These are phyloP conservation scores for Ophiostoma sp. DNA, from an alignment of 2,329 filamentous ascomycete genomes.

Conservation along the genomic window DNA sequence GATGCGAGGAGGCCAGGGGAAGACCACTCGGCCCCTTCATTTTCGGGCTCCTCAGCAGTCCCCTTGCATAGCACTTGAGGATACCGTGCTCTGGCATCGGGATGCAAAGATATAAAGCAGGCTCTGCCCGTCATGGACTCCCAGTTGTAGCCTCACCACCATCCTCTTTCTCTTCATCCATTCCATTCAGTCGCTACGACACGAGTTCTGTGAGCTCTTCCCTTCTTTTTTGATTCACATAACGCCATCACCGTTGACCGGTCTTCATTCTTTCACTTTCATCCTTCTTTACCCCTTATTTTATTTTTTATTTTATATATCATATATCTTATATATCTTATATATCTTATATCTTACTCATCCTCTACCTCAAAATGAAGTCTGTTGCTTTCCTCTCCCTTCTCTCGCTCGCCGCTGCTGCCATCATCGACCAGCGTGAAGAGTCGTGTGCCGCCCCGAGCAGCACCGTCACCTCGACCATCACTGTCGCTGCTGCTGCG, in stretches of 20 bases:
- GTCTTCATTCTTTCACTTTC: not conserved
- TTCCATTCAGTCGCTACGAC: constrained; percentile 9
- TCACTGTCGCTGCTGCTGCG: constrained; percentile 3
- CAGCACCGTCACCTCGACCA: constrained; percentile 11
- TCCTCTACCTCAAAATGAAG: constrained; percentile 7
- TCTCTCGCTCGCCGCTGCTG: not conserved
- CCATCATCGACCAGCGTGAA: not conserved
- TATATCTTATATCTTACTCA: not conserved
- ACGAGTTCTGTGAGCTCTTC: constrained; percentile 15
- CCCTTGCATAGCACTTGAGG: too few species aligned
- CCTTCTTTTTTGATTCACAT: constrained; percentile 5
- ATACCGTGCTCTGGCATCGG: too few species aligned
- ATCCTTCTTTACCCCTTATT: not conserved
- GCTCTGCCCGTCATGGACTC: not conserved
- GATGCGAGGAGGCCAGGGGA: not conserved
- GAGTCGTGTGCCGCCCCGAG: not conserved
- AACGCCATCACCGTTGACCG: constrained; percentile 10
- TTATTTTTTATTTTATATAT: not conserved
- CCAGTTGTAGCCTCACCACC: not conserved
- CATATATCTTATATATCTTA: too few species aligned
- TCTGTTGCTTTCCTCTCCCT: constrained; percentile 11
- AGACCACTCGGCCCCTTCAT: not conserved
- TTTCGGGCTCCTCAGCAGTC: not conserved
- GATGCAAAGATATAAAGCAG: not conserved
- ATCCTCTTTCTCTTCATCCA: not conserved